These are phyloP conservation scores for Dactylonectria estremocensis DNA, from an alignment of 2,329 filamentous ascomycete genomes.

Conservation along the genomic window DNA sequence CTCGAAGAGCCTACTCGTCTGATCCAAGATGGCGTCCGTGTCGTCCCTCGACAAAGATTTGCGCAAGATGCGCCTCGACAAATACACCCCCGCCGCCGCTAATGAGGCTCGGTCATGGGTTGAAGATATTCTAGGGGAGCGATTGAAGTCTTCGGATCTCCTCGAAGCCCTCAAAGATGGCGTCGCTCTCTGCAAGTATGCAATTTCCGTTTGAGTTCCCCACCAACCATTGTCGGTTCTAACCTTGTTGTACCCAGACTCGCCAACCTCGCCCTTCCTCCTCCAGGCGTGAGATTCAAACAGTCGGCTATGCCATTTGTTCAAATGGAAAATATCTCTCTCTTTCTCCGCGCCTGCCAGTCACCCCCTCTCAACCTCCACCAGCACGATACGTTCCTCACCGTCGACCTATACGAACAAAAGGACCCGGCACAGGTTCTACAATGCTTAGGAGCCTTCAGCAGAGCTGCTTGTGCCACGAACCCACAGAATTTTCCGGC, in stretches of 20 bases:
- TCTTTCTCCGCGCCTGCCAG: slow-evolving; percentile 93
- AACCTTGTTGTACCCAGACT: slow-evolving; percentile 69
- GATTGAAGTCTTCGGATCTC: slow-evolving; percentile 80
- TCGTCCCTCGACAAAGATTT: slow-evolving; percentile 95
- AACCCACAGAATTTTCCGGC: slow-evolving; percentile 82
- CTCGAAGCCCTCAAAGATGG: slow-evolving; percentile 92
- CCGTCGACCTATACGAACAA: slow-evolving; percentile 94
- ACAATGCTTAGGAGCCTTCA: slow-evolving; percentile 93
- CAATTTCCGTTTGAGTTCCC: slow-evolving; percentile 19
- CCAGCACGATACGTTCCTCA: slow-evolving; percentile 95
- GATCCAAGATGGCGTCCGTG: slow-evolving; percentile 85
- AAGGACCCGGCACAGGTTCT: slow-evolving; percentile 98
- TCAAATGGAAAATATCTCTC: slow-evolving; percentile 99
- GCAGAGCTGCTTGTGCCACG: slow-evolving; percentile 82
- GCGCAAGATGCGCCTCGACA: slow-evolving; percentile 90
- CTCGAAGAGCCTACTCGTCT: background rate
- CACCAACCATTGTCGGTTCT: slow-evolving; percentile 18
- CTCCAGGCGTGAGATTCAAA: slow-evolving; percentile 90
- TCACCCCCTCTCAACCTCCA: slow-evolving; percentile 87
- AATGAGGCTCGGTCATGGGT: slow-evolving; percentile 91
- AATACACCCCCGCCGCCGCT: slow-evolving; percentile 92
- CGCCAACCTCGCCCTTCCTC: slow-evolving; percentile 83
- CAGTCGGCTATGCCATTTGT: slow-evolving; percentile 96
- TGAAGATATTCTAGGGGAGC: slow-evolving; percentile 83
- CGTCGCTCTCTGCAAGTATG: slow-evolving; percentile 91